phyloP scores from a whole-genome alignment of 2,329 filamentous ascomycete species.

The Neonectria magnoliae region DNA sequence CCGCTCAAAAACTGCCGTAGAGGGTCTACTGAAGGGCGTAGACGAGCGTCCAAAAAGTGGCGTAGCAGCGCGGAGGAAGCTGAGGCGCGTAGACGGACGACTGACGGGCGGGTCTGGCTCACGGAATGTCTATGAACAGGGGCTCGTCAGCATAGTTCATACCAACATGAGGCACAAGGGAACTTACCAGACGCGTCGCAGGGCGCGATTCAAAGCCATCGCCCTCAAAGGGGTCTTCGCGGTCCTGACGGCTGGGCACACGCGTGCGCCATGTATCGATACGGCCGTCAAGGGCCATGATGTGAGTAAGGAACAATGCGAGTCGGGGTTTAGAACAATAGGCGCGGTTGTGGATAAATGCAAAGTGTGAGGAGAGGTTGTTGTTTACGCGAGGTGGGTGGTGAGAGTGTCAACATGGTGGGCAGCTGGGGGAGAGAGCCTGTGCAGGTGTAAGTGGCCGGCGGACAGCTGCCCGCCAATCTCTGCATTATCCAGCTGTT shows the following conservation, averaged over 20 bases:
- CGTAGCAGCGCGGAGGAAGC: constrained; percentile 41
- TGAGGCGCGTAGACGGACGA: constrained; percentile 42
- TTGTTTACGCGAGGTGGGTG: not conserved
- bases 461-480: constrained; percentile 23
- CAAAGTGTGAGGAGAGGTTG: not conserved
- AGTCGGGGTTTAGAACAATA: not conserved
- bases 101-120: constrained; percentile 27
- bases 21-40: constrained; percentile 23
- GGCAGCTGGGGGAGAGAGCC: constrained; percentile 18
- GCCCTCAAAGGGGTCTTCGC: constrained; percentile 49
- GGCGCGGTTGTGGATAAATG: too few species aligned
- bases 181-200: constrained; percentile 43
- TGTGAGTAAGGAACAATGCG: not conserved
- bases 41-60: constrained; percentile 39
- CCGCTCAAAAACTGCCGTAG: constrained; percentile 23
- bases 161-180: not conserved
- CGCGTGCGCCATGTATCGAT: constrained; percentile 49
- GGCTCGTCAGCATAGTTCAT: not conserved
- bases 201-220: constrained; percentile 47
- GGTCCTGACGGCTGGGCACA: constrained; percentile 49
- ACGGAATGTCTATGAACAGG: constrained; percentile 37
- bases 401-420: not conserved
- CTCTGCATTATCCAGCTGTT: too few species aligned
- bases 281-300: constrained; percentile 26
- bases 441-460: not conserved